Conservation (phyloP, 2,329 filamentous ascomycete species). For the Myriosclerotinia duriaeana region DNA sequence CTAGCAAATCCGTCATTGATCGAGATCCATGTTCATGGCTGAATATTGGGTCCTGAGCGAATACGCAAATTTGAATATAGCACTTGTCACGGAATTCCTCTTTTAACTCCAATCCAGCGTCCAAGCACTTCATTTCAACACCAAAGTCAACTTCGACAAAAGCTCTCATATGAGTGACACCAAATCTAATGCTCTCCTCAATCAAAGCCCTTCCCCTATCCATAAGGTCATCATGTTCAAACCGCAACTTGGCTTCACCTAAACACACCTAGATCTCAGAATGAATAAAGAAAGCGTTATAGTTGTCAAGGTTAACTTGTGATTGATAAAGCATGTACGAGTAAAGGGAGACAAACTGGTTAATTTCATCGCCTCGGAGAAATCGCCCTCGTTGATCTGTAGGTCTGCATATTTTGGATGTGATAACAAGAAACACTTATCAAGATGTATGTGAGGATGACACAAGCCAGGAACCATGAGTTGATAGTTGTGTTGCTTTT, state of each 20-base stretch:
- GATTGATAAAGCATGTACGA: slow-evolving; percentile 2
- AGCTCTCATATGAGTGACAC: slow-evolving; percentile 67
- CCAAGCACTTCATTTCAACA: slow-evolving; percentile 57
- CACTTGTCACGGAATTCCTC: slow-evolving; percentile 52
- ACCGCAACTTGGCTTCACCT: slow-evolving; percentile 59
- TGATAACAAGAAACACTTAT: slow-evolving; percentile 62
- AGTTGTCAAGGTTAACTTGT: slow-evolving; percentile 11
- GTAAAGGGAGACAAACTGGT: slow-evolving; percentile 43
- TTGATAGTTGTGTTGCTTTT: slow-evolving; percentile 16
- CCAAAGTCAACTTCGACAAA: slow-evolving; percentile 70
- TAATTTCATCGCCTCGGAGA: slow-evolving; percentile 62
- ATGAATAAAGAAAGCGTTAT: neutral
- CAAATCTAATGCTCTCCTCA: slow-evolving; percentile 61
- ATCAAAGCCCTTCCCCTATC: slow-evolving; percentile 64
- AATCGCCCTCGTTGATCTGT: slow-evolving; percentile 59
- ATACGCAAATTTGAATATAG: slow-evolving; percentile 65
- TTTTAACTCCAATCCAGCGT: slow-evolving; percentile 58
- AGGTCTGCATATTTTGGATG: slow-evolving; percentile 60
- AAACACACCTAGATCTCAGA: slow-evolving; percentile 16
- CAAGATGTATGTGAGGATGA: slow-evolving; percentile 72
- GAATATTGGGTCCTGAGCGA: slow-evolving; percentile 69
- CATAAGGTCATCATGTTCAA: slow-evolving; percentile 61
- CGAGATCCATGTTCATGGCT: slow-evolving; percentile 51
- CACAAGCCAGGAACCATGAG: slow-evolving; percentile 59
- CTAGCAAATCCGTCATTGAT: slow-evolving; percentile 53